Evolutionary conservation across 2,329 filamentous ascomycete genomes (phyloP).

Genomic region (Colletotrichum sp.): DNA sequence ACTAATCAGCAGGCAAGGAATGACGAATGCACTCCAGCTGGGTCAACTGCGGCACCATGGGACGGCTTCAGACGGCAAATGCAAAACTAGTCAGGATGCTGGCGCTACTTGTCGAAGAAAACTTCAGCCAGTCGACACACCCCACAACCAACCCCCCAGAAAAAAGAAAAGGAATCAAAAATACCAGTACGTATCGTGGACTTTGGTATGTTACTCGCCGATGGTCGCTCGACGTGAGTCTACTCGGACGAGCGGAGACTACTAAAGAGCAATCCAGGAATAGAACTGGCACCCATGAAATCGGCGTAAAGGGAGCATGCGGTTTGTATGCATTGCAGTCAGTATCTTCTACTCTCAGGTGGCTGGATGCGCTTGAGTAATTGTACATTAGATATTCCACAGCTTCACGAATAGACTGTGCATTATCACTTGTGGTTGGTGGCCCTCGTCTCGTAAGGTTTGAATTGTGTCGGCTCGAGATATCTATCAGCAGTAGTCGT

Average conservation of each 20-base stretch:
- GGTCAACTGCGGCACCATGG: not conserved
- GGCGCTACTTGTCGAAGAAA: not conserved
- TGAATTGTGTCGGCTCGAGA: not conserved
- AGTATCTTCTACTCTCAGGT: not conserved
- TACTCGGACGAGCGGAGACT: slow-evolving; percentile 6
- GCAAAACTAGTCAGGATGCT: not conserved
- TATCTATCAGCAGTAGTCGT: not conserved
- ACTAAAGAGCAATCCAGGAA: slow-evolving; percentile 19
- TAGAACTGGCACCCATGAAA: not conserved
- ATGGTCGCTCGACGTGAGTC: not conserved
- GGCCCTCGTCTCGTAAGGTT: not conserved
- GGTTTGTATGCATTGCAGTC: not conserved
- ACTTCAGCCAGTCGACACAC: not conserved
- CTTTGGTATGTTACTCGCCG: slow-evolving; percentile 2
- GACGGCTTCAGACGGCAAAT: not conserved
- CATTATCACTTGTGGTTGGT: not conserved
- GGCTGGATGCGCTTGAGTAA: not conserved
- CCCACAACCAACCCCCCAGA: not conserved
- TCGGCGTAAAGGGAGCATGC: not conserved
- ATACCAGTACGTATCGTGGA: slow-evolving; percentile 4
- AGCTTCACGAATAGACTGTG: slow-evolving; percentile 1
- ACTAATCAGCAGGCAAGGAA: slow-evolving; percentile 1
- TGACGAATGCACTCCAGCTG: not conserved
- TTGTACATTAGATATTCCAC: slow-evolving; percentile 4
- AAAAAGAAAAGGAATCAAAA: not conserved